Conservation (phyloP, 768 basidiomycete species). For the Imleria badia region DNA sequence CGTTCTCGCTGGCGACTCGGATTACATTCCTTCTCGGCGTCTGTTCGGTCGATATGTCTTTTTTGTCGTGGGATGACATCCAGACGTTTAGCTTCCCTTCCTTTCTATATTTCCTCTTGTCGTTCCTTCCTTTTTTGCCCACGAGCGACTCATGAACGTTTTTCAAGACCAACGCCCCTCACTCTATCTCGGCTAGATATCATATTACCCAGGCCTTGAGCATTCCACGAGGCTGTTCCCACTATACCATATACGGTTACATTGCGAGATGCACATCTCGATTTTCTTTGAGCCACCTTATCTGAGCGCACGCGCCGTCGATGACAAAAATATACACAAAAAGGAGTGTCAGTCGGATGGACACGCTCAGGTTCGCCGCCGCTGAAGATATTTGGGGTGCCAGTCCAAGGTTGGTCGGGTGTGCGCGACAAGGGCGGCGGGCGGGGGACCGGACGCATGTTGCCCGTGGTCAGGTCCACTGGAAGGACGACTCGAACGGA, state of each 20-base stretch:
- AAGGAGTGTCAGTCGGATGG: neutral
- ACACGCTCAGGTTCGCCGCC: slow-evolving; percentile 20
- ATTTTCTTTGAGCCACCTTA: neutral
- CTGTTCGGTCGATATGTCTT: neutral
- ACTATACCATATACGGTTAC: slow-evolving; percentile 23
- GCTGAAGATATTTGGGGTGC: no score
- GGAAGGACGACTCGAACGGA: no score
- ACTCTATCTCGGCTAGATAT: slow-evolving; percentile 30
- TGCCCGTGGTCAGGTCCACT: no score
- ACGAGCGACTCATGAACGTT: slow-evolving; percentile 7
- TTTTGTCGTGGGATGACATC: neutral
- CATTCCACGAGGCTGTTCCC: slow-evolving; percentile 28
- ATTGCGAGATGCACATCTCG: slow-evolving; percentile 16
- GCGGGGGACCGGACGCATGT: no score
- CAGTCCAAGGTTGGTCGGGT: no score
- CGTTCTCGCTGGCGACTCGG: neutral
- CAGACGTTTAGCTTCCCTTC: neutral
- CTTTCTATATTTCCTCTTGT: neutral
- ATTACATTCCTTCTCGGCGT: neutral
- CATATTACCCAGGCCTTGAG: slow-evolving; percentile 18
- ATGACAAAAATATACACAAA: neutral
- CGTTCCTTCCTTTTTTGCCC: neutral
- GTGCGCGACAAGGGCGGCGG: neutral
- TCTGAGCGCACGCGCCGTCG: slow-evolving; percentile 3
- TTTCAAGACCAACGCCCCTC: neutral